Evolutionary conservation across 306 rosid species (phyloP).

Genomic region (Begonia peltatifolia): DNA sequence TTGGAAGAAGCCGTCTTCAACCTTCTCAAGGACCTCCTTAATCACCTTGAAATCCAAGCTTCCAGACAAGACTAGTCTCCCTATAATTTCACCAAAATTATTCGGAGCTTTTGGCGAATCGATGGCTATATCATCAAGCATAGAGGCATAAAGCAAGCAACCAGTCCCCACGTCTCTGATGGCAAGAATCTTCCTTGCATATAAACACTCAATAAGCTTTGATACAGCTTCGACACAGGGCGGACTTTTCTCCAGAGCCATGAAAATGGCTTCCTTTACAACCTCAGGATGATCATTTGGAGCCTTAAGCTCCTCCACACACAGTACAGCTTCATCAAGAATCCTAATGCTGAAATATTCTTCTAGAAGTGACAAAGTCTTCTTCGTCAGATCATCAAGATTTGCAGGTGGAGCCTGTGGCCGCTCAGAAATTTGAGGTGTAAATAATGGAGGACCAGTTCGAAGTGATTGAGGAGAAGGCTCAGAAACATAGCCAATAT

Average conservation of each 20-base stretch:
- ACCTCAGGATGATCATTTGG: slow-evolving; percentile 72
- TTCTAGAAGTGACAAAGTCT: slow-evolving; percentile 61
- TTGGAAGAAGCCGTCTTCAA: slow-evolving; percentile 25
- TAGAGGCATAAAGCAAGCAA: slow-evolving; percentile 51
- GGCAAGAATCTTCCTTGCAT: slow-evolving; percentile 33
- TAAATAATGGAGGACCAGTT: slow-evolving; percentile 16
- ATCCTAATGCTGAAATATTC: slow-evolving; percentile 58
- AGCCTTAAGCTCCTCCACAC: slow-evolving; percentile 74
- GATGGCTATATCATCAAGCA: slow-evolving; percentile 55
- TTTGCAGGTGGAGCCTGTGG: slow-evolving; percentile 9
- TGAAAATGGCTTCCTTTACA: slow-evolving; percentile 77
- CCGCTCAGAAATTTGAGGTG: background rate
- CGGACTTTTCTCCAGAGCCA: slow-evolving; percentile 64
- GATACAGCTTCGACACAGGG: slow-evolving; percentile 51
- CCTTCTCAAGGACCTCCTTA: slow-evolving; percentile 49
- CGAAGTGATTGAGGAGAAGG: slow-evolving; percentile 36
- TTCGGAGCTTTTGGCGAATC: slow-evolving; percentile 79
- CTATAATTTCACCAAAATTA: slow-evolving; percentile 72
- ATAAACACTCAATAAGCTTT: slow-evolving; percentile 50
- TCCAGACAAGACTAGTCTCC: slow-evolving; percentile 40
- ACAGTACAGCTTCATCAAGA: slow-evolving; percentile 73
- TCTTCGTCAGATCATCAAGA: slow-evolving; percentile 32
- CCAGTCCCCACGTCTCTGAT: slow-evolving; percentile 57
- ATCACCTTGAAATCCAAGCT: slow-evolving; percentile 64
- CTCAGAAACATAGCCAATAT: slow-evolving; percentile 21